phyloP scores from a whole-genome alignment of 2,329 filamentous ascomycete species.

The Claviceps maximensis region DNA sequence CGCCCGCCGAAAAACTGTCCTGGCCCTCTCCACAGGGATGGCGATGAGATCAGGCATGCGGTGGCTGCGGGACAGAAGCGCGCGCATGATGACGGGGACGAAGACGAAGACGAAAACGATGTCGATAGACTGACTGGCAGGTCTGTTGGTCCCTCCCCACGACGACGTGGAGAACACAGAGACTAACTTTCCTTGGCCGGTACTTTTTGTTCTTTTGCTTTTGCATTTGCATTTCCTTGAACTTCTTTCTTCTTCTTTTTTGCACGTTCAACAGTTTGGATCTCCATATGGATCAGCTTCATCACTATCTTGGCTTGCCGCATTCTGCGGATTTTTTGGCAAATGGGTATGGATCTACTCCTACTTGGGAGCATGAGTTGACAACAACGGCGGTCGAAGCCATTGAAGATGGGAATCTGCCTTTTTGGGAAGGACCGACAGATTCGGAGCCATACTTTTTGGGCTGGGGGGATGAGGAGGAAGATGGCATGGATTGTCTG shows the following conservation, averaged over 20 bases:
- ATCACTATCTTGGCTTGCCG: neutral
- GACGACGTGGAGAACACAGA: neutral
- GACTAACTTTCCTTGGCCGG: slow-evolving; percentile 1
- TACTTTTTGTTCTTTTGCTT: neutral
- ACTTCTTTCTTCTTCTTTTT: no score
- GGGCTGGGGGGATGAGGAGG: neutral
- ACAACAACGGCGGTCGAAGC: no score
- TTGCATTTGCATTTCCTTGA: neutral
- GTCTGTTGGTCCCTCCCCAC: slow-evolving; percentile 5
- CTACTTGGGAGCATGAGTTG: neutral
- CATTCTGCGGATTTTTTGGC: neutral
- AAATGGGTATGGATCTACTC: neutral
- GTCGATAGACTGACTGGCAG: slow-evolving; percentile 1
- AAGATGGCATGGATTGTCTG: neutral
- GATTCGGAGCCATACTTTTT: neutral
- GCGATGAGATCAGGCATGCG: no score
- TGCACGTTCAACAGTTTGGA: no score
- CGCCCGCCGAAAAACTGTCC: neutral
- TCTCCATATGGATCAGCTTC: neutral
- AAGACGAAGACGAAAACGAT: no score
- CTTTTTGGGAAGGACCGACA: neutral
- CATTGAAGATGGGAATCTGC: neutral
- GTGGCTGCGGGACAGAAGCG: neutral
- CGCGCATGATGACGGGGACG: neutral
- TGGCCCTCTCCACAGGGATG: neutral